Evolutionary conservation across 192 early-diverging fungal species (phyloP).

Genomic region (Linnemannia zychae): DNA sequence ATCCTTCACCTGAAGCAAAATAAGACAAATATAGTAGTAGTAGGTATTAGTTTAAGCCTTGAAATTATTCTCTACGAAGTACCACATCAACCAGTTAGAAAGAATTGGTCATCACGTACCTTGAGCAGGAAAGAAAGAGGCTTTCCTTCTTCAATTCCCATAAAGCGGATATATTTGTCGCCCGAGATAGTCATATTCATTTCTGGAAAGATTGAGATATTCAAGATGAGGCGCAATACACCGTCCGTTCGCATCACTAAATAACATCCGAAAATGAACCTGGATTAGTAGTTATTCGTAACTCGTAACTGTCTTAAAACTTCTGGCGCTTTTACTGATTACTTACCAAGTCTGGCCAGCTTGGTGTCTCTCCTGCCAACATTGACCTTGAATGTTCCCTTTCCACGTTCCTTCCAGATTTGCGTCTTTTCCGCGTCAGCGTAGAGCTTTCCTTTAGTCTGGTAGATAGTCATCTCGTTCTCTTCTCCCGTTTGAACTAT

Average conservation of each 20-base stretch:
- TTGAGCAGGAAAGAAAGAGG: conserved; percentile 46
- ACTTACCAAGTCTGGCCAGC: conserved; percentile 41
- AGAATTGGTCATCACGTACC: neutral
- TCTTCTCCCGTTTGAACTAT: conserved; percentile 52
- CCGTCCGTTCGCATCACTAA: conserved; percentile 53
- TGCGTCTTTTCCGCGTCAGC: conserved; percentile 40
- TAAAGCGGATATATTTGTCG: conserved; percentile 50
- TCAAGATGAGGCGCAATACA: conserved; percentile 43
- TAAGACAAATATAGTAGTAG: neutral
- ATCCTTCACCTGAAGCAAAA: conserved; percentile 40
- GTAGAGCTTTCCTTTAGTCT: conserved; percentile 52
- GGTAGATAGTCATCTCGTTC: conserved; percentile 38
- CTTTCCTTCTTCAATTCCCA: conserved; percentile 40
- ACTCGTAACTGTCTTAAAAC: neutral
- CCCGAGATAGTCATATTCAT: conserved; percentile 46
- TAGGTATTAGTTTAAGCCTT: neutral
- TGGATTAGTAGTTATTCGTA: too few species aligned
- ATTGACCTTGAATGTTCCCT: conserved; percentile 52
- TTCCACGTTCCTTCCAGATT: conserved; percentile 49
- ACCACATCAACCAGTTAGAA: neutral
- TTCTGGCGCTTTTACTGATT: neutral
- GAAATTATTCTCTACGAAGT: neutral
- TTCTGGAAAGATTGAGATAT: conserved; percentile 37
- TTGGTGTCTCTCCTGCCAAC: conserved; percentile 35
- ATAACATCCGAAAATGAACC: neutral